Base-by-base conservation (phyloP, 179 eudicot genomes). In the Spinacia oleracea region DNA sequence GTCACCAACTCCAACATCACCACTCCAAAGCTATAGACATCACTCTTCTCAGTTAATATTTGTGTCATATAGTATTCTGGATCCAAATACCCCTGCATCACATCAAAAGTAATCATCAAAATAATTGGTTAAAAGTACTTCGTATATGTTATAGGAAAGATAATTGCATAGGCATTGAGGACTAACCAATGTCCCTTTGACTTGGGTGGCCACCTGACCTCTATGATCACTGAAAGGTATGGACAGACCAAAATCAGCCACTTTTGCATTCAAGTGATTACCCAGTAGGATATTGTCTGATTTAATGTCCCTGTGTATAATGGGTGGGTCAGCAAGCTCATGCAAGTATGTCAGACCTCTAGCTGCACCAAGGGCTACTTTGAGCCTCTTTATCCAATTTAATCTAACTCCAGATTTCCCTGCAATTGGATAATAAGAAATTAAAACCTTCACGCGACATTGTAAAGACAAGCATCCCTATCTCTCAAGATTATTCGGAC, bases 11-110 rank as follows among this genome's bases (percentile, higher is more conserved):
- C 91, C 40, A 91, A 77, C 82, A 91, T 76, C 53, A 87, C 81
- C n/a, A 91, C 88, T 53, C 96, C 96, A 48, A 83, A 91, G 81
- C 91, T 87, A 43, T 89, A 91, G 14, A 91, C 88, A 38, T 91
- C 94, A 65, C 92, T 91, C 81, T 91, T 89, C 77, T 89, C 92
- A 0, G 91, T 90, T 74, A 90, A 51, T 55, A 82, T 72, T 38
- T 85, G 85, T 34, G 89, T 88, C 89, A 84, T 86, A 87, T 86
- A 88, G 78, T 86, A 90, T 81, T 90, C 91, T 4, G 93, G 89
- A 82, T 90, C 93, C 84, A 90, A 78, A 76, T 88, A 89, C 18
- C 93, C 93, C 93, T 89, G 81, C 78, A 81, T 34, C 27, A 69
- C 32, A 79, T 35, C 1, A n/a, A 34, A 35, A 11, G 20, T 5